Evolutionary conservation across 1,284 basidiomycete genomes (phyloP).

Genomic region (Leccinum subfulvum): DNA sequence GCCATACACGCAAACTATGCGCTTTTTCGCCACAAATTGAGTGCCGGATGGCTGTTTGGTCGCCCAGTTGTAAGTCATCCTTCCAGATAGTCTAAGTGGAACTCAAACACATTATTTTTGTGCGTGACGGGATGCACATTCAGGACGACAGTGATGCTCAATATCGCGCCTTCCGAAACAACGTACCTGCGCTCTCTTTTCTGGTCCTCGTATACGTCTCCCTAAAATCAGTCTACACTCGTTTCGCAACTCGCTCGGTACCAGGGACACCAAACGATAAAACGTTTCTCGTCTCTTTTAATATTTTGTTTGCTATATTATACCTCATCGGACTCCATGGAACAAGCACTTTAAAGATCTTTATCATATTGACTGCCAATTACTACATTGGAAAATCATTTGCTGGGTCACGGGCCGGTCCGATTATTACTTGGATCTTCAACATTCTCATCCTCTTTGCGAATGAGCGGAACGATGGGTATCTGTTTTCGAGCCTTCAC

Average conservation of each 20-base stretch:
- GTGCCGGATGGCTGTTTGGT: constrained; percentile 67
- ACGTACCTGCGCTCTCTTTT: constrained; percentile 59
- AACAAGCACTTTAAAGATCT: constrained; percentile 77
- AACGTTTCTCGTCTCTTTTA: constrained; percentile 50
- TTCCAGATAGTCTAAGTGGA: neutral
- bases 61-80: constrained; percentile 57
- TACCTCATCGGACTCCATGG: constrained; percentile 87
- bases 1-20: constrained; percentile 75
- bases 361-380: constrained; percentile 70
- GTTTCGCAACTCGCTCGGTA: constrained; percentile 25
- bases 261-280: constrained; percentile 29
- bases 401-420: constrained; percentile 44
- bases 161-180: constrained; percentile 80
- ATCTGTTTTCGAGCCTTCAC: constrained; percentile 62
- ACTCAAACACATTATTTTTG: neutral
- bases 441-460: constrained; percentile 75
- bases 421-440: constrained; percentile 69
- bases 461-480: constrained; percentile 81
- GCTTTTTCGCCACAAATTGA: constrained; percentile 59
- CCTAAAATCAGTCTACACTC: constrained; percentile 46
- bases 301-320: constrained; percentile 62
- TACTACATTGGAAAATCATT: constrained; percentile 60
- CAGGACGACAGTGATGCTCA: constrained; percentile 87
- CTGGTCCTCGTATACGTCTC: constrained; percentile 50
- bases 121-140: neutral